phyloP scores from a whole-genome alignment of 495 filamentous ascomycete genomes.

The Hyaloscypha variabilis region DNA sequence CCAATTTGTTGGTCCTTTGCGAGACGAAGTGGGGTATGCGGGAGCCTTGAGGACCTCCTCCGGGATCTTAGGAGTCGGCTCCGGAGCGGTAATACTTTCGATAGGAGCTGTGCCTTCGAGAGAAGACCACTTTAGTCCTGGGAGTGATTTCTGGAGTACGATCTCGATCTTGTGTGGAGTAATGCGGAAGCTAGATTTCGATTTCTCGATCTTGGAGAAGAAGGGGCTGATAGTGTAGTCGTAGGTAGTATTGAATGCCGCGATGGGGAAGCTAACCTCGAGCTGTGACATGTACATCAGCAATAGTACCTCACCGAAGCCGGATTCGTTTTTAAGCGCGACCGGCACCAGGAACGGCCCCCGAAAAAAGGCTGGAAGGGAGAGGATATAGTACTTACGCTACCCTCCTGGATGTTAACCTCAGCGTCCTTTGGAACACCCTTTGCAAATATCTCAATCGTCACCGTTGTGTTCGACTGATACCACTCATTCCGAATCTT shows the following conservation, averaged over 20 bases:
- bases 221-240: slow-evolving; percentile 74
- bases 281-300: slow-evolving; percentile 50
- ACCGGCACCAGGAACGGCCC: no score
- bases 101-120: slow-evolving; percentile 57
- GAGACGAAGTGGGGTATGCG: slow-evolving; percentile 87
- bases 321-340: no score
- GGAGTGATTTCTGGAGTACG: slow-evolving; percentile 64
- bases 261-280: slow-evolving; percentile 66
- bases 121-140: slow-evolving; percentile 74
- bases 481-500: slow-evolving; percentile 84
- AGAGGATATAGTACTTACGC: no score
- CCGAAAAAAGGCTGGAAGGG: no score
- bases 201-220: slow-evolving; percentile 63
- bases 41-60: slow-evolving; percentile 41
- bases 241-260: slow-evolving; percentile 56
- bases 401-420: slow-evolving; percentile 24
- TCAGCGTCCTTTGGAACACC: slow-evolving; percentile 51
- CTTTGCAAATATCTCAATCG: slow-evolving; percentile 72
- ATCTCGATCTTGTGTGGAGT: slow-evolving; percentile 87
- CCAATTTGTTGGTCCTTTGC: slow-evolving; percentile 86
- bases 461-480: slow-evolving; percentile 66
- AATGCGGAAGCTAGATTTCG: slow-evolving; percentile 61
- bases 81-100: slow-evolving; percentile 16
- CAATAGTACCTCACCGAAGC: no score
- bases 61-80: slow-evolving; percentile 17